Evolutionary conservation across 2,329 filamentous ascomycete species (phyloP).

Genomic region (Ophiostoma piceae): DNA sequence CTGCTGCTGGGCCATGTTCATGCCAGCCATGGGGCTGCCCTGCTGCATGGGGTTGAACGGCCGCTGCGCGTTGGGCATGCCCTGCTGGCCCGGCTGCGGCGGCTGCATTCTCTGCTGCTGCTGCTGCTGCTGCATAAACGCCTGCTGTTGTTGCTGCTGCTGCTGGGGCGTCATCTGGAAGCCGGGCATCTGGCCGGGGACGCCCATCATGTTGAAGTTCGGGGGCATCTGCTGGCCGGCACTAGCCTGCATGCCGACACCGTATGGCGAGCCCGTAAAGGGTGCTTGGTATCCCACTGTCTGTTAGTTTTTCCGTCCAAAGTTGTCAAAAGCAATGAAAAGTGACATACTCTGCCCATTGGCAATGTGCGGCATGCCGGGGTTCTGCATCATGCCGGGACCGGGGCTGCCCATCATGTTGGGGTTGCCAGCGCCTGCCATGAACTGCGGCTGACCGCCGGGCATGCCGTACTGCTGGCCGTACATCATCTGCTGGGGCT

Average conservation of each 20-base stretch:
- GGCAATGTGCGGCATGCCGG: slow-evolving; percentile 54
- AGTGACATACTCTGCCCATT: slow-evolving; percentile 55
- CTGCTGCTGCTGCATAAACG: slow-evolving; percentile 31
- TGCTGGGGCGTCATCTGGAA: slow-evolving; percentile 53
- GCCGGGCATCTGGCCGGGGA: slow-evolving; percentile 44
- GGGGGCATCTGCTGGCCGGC: slow-evolving; percentile 45
- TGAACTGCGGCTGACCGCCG: slow-evolving; percentile 45
- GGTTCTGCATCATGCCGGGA: slow-evolving; percentile 59
- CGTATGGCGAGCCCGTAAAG: slow-evolving; percentile 54
- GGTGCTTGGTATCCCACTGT: slow-evolving; percentile 56
- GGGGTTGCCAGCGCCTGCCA: slow-evolving; percentile 39
- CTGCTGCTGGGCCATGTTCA: slow-evolving; percentile 36
- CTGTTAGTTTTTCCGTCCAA: background rate
- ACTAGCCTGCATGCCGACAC: slow-evolving; percentile 47
- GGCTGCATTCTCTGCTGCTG: slow-evolving; percentile 31
- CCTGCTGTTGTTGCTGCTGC: slow-evolving; percentile 34
- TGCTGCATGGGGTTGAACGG: slow-evolving; percentile 37
- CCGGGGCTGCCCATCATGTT: slow-evolving; percentile 53
- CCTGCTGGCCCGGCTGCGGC: slow-evolving; percentile 34
- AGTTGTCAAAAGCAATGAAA: too few species aligned
- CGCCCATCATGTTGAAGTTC: slow-evolving; percentile 52
- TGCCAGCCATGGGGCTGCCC: slow-evolving; percentile 35
- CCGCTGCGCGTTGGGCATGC: slow-evolving; percentile 38
- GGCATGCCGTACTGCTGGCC: slow-evolving; percentile 53
- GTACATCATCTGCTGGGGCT: slow-evolving; percentile 54